These are phyloP conservation scores for Amborella trichopoda DNA, from an alignment of 164 flowering plant genomes.

Conservation along the genomic window DNA sequence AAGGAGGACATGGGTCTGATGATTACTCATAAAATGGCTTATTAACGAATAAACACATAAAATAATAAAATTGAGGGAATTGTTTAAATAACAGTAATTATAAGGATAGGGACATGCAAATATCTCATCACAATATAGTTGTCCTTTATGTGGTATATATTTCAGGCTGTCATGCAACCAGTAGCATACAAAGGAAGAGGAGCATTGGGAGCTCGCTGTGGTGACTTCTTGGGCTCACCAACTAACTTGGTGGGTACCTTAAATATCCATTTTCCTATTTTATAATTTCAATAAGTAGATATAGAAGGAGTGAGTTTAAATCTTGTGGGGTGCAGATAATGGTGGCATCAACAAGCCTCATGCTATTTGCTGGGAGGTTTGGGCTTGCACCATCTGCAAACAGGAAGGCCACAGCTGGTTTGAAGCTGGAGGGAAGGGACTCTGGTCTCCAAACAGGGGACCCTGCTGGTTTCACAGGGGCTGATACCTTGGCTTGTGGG, in stretches of 20 bases:
- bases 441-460: conserved; percentile 95
- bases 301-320: not conserved
- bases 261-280: not conserved
- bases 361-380: conserved; percentile 96
- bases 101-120: not conserved
- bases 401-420: conserved; percentile 86
- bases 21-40: too few species aligned
- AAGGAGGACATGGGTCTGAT: too few species aligned
- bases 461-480: conserved; percentile 93
- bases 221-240: conserved; percentile 70
- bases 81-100: not conserved
- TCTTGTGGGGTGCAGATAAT: conserved; percentile 45
- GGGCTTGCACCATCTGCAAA: conserved; percentile 96
- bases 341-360: conserved; percentile 65
- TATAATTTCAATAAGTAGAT: not conserved
- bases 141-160: not conserved
- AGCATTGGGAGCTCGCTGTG: conserved; percentile 64
- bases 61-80: not conserved
- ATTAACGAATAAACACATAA: too few species aligned
- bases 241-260: conserved; percentile 57
- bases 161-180: conserved; percentile 32
- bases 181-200: conserved; percentile 44
- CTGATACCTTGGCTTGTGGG: conserved; percentile 93
- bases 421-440: conserved; percentile 78
- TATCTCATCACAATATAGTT: not conserved